Conservation (phyloP, 768 basidiomycete species). For the Mrakia blollopis region DNA sequence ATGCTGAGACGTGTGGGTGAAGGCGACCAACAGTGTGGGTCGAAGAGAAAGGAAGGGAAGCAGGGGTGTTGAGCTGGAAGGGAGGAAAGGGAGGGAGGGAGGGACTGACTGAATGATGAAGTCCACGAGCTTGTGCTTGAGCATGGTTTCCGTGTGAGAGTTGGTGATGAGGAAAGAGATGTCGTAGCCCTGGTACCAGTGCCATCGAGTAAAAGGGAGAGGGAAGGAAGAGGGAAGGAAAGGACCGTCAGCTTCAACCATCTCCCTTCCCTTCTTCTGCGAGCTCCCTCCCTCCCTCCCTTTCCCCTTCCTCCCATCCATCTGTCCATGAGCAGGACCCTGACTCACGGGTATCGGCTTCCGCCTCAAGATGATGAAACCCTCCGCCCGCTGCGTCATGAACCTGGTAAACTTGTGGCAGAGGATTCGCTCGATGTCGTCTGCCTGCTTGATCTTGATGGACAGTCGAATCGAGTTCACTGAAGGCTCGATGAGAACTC, state of each 20-base stretch:
- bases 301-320: no score
- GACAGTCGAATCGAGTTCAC: conserved; percentile 94
- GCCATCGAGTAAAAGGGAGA: background rate
- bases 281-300: background rate
- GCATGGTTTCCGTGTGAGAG: conserved; percentile 93
- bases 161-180: conserved; percentile 98
- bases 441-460: conserved; percentile 98
- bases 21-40: background rate
- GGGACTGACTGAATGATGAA: conserved; percentile 89
- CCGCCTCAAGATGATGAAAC: conserved; percentile 89
- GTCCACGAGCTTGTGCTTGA: conserved; percentile 99
- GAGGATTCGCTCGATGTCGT: conserved; percentile 94
- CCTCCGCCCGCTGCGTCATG: conserved; percentile 98
- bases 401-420: conserved; percentile 98
- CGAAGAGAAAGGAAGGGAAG: background rate
- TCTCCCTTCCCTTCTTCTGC: background rate
- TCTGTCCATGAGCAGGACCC: no score
- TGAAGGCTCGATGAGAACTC: conserved; percentile 92
- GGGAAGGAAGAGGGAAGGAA: background rate
- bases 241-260: background rate
- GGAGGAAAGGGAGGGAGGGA: background rate
- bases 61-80: background rate
- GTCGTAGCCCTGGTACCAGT: conserved; percentile 80
- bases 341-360: conserved; percentile 82
- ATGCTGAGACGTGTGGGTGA: background rate